Conservation (phyloP, 176 grass and related monocot genomes). For the Eragrostis curvula region DNA sequence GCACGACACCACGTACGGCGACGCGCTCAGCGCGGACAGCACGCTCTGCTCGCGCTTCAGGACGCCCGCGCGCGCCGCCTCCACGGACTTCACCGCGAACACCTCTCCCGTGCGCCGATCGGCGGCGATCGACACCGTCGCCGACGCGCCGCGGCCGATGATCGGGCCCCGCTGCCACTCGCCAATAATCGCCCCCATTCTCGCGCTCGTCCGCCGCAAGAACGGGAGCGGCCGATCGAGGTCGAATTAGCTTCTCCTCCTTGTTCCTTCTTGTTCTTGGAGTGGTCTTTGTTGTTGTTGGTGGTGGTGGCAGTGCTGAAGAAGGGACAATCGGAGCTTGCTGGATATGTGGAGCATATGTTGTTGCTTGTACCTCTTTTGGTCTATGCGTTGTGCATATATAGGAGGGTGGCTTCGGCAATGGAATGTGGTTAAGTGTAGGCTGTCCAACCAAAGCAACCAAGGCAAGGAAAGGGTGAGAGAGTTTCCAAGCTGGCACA, state of each 20-base stretch:
- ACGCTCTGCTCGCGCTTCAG: constrained; percentile 44
- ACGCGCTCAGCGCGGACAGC: constrained; percentile 38
- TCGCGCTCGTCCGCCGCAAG: constrained; percentile 4
- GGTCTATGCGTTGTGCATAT: constrained; percentile 16
- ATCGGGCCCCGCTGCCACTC: constrained; percentile 44
- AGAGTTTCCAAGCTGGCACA: constrained; percentile 41
- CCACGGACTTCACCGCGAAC: constrained; percentile 58
- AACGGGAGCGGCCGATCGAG: constrained; percentile 19
- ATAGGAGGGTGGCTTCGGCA: constrained; percentile 21
- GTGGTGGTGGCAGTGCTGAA: neutral
- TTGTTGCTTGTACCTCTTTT: constrained; percentile 14
- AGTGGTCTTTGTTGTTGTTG: neutral
- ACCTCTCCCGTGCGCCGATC: constrained; percentile 21
- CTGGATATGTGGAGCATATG: constrained; percentile 45
- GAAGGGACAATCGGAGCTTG: constrained; percentile 23
- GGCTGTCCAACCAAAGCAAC: constrained; percentile 47
- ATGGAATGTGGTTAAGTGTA: constrained; percentile 33
- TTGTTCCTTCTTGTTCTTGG: constrained; percentile 27
- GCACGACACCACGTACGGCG: constrained; percentile 43
- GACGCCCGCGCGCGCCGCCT: constrained; percentile 4
- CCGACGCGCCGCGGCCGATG: constrained; percentile 52
- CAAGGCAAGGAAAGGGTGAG: constrained; percentile 16
- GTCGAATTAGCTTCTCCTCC: neutral
- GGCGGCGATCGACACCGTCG: constrained; percentile 49
- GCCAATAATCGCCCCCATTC: constrained; percentile 8